These are phyloP conservation scores for Rhinocladiella mackenziei DNA, from an alignment of 2,329 filamentous ascomycete species.

Conservation along the genomic window DNA sequence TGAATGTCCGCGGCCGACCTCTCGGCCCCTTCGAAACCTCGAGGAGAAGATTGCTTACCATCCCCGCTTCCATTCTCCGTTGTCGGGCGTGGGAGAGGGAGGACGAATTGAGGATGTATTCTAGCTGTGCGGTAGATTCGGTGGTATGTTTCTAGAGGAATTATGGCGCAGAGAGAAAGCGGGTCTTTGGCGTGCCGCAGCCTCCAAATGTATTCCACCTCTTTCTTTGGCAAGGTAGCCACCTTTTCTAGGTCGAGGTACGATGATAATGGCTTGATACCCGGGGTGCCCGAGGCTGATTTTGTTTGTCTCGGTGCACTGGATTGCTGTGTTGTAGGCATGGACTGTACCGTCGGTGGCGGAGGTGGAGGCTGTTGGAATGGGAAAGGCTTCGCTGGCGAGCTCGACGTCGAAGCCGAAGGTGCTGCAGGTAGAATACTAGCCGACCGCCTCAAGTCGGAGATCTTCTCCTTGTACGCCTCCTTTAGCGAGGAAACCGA, in stretches of 20 bases:
- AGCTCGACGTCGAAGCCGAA: constrained; percentile 48
- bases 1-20: constrained; percentile 79
- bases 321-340: constrained; percentile 45
- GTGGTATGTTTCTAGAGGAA: constrained; percentile 69
- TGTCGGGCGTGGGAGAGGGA: constrained; percentile 63
- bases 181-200: constrained; percentile 72
- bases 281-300: constrained; percentile 32
- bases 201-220: constrained; percentile 86
- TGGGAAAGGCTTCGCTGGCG: constrained; percentile 26
- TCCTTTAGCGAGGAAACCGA: constrained; percentile 59
- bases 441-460: constrained; percentile 64
- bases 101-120: constrained; percentile 78
- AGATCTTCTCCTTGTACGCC: constrained; percentile 81
- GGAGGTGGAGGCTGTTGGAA: constrained; percentile 33
- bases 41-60: constrained; percentile 31
- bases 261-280: constrained; percentile 61
- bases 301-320: constrained; percentile 1
- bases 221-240: constrained; percentile 66
- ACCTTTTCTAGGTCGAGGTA: constrained; percentile 79
- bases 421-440: too few relatives aligned
- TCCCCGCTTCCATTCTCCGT: constrained; percentile 27
- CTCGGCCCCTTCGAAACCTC: constrained; percentile 40
- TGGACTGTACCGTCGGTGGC: constrained; percentile 38
- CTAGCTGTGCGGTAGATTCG: constrained; percentile 68
- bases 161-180: constrained; percentile 75